Evolutionary conservation across 768 basidiomycete genomes (phyloP), one percentile per base, ranked within the genome.

Genomic region (Calocera viscosa): DNA sequence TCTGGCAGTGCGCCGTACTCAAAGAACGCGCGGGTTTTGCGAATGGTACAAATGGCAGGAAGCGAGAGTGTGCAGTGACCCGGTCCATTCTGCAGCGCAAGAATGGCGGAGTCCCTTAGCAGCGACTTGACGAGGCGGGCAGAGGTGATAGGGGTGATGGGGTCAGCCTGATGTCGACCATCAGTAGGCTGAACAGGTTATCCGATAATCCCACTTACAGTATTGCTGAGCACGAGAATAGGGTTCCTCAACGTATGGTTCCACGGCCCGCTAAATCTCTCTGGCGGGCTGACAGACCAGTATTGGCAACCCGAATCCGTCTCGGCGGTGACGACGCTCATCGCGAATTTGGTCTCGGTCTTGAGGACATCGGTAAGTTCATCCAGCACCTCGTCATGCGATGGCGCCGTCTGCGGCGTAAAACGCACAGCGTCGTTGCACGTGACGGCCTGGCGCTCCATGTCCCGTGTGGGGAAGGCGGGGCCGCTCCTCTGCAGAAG

Each of bases 171-270:
- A 47, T 47, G 24, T 47, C 19, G n/a, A 5, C 43, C 24, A 24
- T 47, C 3, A 35, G 34, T 17, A 26, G n/a, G n/a, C n/a, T n/a
- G n/a, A n/a, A n/a, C n/a, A n/a, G n/a, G n/a, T n/a, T n/a, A n/a
- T n/a, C n/a, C 3, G 41, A 43, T 47, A 24, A 40, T 12, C 7
- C 14, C 12, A 65, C 65, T 7, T 40, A 65, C 68, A 67, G 73
- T 73, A 67, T 75, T 75, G 68, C 73, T 75, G 17, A 73, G 66
- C 64, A 75, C 72, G 65, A 74, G 53, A 70, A 75, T 72, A 39
- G 73, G 73, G 64, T 68, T 71, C 40, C 70, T 68, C 22, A 75
- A 64, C 17, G 43, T 74, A 49, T 71, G 70, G 64, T 75, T 74
- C 74, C 74, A 75, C 41, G 74, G 74, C 14, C 74, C 74, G 0